Conservation (phyloP, 2,329 filamentous ascomycete genomes). For the Colletotrichum echinochloae region DNA sequence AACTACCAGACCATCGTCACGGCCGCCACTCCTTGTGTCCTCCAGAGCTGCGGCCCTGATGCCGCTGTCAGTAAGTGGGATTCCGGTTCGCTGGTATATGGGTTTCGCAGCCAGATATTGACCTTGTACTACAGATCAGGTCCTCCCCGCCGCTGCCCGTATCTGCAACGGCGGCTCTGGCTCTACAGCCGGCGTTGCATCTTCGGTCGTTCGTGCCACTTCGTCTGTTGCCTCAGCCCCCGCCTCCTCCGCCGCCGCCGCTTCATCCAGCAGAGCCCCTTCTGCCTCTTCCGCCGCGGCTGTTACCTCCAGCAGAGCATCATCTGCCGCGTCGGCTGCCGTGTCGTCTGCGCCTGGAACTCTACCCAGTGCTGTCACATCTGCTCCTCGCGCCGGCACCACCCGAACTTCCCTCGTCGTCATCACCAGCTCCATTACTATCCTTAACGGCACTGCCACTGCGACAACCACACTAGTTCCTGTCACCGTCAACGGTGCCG, state of each 20-base stretch:
- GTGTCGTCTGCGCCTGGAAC: neutral
- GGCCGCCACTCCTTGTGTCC: slow-evolving; percentile 27
- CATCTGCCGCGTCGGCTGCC: neutral
- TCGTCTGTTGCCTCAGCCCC: slow-evolving; percentile 1
- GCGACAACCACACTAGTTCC: slow-evolving; percentile 17
- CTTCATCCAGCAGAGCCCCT: slow-evolving; percentile 13
- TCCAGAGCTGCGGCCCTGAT: slow-evolving; percentile 17
- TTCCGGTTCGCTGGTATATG: neutral
- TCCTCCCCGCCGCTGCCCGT: slow-evolving; percentile 29
- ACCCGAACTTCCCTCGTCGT: slow-evolving; percentile 21
- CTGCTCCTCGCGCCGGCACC: neutral
- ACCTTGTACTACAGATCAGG: slow-evolving; percentile 13
- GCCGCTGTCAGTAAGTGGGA: slow-evolving; percentile 29
- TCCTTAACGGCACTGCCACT: slow-evolving; percentile 14
- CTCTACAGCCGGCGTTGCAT: neutral
- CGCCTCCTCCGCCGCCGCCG: neutral
- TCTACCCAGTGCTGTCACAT: neutral
- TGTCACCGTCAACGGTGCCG: slow-evolving; percentile 27
- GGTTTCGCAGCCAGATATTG: neutral
- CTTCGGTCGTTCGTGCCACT: neutral
- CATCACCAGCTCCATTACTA: slow-evolving; percentile 25
- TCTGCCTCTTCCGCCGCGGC: too few species aligned
- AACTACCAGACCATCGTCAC: slow-evolving; percentile 32
- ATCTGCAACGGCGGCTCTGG: slow-evolving; percentile 24
- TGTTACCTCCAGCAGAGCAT: slow-evolving; percentile 8